Base-by-base conservation (phyloP, 1,284 basidiomycete genomes). In the Heterobasidion annosum region DNA sequence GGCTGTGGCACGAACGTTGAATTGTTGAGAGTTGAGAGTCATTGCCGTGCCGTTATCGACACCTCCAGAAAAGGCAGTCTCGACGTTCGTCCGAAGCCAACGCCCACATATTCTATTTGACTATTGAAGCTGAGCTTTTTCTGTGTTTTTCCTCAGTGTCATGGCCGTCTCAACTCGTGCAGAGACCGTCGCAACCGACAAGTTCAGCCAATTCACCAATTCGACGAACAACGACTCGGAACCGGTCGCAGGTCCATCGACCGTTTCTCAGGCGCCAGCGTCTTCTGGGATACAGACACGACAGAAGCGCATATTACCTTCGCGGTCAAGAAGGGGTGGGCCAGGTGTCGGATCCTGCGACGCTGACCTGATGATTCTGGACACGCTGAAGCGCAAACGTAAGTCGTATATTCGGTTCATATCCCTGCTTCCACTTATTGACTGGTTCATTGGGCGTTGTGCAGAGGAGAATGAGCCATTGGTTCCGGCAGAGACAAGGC, bases 311-410 rank as follows among this genome's bases (percentile, higher is more conserved):
- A 83, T 92, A 47, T 72, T 91, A 52, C 91, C 91, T 35, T 81
- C 87, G 65, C 81, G 91, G 61, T 79, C 86, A 54, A 78, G 89
- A 60, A 79, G 91, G 56, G 85, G 88, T 51, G 88, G 87, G 3
- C 85, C 86, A 42, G 85, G 84, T 40, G 79, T 88, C 50, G 87
- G 88, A 55, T 82, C 68, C 58, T 83, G 82, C 65, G 88, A 92
- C 59, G 71, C 86, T 33, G 92, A 95, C 72, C 66, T 83, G 57
- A 85, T 91, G 82, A 88, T 95, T 65, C 69, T 93, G 58, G 91
- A 93, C 63, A 87, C 85, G 62, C 77, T 89, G 63, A 82, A 82
- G 67, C 80, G 88, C 63, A 82, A 78, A 74, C 77, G 91, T 93
- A 69, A 67, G 89, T 81, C 52, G 52, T 46, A 57, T n/a, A 12